Evolutionary conservation across 306 rosid genomes (phyloP), one percentile per base, ranked within the genome.

Genomic region (Sicyos baderoa): DNA sequence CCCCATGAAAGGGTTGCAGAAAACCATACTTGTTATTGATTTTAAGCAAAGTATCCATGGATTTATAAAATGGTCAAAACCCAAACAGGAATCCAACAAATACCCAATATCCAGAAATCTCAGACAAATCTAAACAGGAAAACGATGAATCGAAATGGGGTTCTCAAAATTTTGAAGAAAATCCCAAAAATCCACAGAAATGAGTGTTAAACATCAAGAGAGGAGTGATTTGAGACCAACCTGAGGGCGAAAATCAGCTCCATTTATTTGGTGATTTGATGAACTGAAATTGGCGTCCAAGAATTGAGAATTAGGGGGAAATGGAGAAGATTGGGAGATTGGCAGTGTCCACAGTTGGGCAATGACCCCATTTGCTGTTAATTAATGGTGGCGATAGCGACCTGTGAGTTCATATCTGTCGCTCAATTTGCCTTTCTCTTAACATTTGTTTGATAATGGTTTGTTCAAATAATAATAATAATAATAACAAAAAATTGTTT

Each of bases 41-140:
- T 85, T 93, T 93, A 74, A 93, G 96, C 51, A 90, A 75, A 72
- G 99, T 88, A 78, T 86, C 99, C 99, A 93, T 93, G 53, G 17
- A 54, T 54, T 70, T 50, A 22, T 59, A 62, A 49, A 42, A 25
- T 35, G 48, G 22, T 6, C 72, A 71, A 54, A 68, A 60, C 72
- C 70, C 73, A 76, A 17, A 70, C 4, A 5, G 32, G 48, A 51
- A 50, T 68, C 27, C 44, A 68, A 78, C 68, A 27, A 37, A 59
- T 14, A 74, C 29, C 42, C 74, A 75, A 74, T 47, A 54, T 63
- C 56, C 56, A 47, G 71, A 22, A 22, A 67, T 40, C 74, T 53
- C 64, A 70, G 6, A 54, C 0, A 70, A 49, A 54, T 2, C 11
- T 2, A 9, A 67, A n/a, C 17, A 40, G 55, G 23, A 66, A 9